Conservation (phyloP, 2,329 filamentous ascomycete species). For the Laburnicola sp. region DNA sequence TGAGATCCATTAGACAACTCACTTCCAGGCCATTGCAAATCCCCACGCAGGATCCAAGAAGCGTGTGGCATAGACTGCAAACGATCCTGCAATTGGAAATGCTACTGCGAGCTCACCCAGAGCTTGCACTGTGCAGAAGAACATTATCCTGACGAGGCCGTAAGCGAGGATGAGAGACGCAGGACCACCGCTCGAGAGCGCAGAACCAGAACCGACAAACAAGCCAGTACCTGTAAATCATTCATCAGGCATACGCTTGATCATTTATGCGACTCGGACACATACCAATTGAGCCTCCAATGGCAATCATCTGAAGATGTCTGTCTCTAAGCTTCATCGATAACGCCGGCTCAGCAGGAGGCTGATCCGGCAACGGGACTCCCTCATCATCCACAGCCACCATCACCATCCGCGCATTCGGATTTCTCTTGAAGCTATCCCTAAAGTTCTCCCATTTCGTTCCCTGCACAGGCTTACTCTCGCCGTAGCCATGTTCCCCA, state of each 20-base stretch:
- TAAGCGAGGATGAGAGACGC: constrained; percentile 42
- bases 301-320: constrained; percentile 89
- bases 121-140: constrained; percentile 85
- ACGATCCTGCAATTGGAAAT: constrained; percentile 85
- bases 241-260: neutral
- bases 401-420: constrained; percentile 27
- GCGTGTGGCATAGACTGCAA: constrained; percentile 82
- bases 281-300: constrained; percentile 78
- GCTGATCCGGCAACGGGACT: constrained; percentile 27
- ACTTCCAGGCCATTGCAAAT: constrained; percentile 16
- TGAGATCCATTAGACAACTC: neutral
- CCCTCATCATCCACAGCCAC: constrained; percentile 24
- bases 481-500: constrained; percentile 20
- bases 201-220: constrained; percentile 44
- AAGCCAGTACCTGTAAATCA: constrained; percentile 48
- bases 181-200: constrained; percentile 35
- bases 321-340: constrained; percentile 67
- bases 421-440: constrained; percentile 29
- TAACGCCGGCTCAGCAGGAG: constrained; percentile 28
- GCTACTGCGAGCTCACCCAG: constrained; percentile 84
- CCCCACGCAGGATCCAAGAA: constrained; percentile 85
- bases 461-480: constrained; percentile 15
- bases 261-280: neutral
- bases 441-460: constrained; percentile 19
- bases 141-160: constrained; percentile 64